Base-by-base conservation (phyloP, 164 flowering plant genomes). In the Aristolochia fimbriata region DNA sequence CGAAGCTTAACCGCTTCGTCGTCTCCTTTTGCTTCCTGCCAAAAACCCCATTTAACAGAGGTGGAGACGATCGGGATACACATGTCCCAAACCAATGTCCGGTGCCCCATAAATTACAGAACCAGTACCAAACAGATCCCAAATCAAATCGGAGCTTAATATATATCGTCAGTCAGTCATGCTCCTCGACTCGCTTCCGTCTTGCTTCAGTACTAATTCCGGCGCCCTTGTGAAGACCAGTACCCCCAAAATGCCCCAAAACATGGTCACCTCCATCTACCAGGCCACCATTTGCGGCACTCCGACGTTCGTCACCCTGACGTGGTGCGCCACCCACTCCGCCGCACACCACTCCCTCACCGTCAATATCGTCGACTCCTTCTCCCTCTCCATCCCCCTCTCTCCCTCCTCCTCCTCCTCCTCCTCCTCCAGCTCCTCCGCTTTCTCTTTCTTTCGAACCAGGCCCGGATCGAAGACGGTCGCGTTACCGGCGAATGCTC, bases 301-400 rank as follows among this genome's bases (percentile, higher is more conserved):
- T 10, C 85, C 87, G 6, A 59, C 75, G 4, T 69, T 67, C 56
- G 75, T 86, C 47, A 83, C 85, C 1, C 80, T 83, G 57, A 82
- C 84, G 15, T 86, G 92, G 92, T 82, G 85, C 37, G 82, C 73
- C 57, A 73, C 79, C 43, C 75, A 63, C 25, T 70, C 65, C 67
- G 73, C 85, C 13, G n/a, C n/a, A n/a, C n/a, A n/a, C n/a, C 88
- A 86, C 52, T 69, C 87, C 59, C 68, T 86, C 30, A 79, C 84
- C 27, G 64, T 83, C 51, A 71, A 73, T 52, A n/a, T n/a, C n/a
- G 73, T 84, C 8, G 78, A 76, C 33, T 59, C 66, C 47, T 77
- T 83, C 75, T 78, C 84, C 64, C 30, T 75, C 73, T 72, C 84
- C 57, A 65, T 86, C 57, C 71, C 82, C 43, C 76, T 83, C 60